Evolutionary conservation across 106 monocot genomes (phyloP), one percentile per base, ranked within the genome.

Genomic region (Vanilla planifolia): DNA sequence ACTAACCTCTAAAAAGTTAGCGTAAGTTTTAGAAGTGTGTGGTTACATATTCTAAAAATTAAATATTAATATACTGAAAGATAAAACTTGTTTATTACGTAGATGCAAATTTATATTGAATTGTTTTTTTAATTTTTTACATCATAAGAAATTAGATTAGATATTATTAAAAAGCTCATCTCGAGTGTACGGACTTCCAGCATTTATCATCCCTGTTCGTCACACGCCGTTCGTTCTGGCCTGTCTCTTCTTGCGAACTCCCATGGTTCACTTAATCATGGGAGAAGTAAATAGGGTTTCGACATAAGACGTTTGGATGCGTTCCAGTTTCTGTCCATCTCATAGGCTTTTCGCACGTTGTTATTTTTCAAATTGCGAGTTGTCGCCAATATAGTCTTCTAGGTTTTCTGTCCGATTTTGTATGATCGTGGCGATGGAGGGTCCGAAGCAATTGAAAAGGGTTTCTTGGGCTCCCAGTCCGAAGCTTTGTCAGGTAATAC

Each of bases 401-500:
- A 35, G 57, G 57, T 33, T 57, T 57, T 35, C 27, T 20, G 21
- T 34, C 20, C 35, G 35, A 57, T 32, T 30, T 8, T n/a, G n/a
- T n/a, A n/a, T n/a, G 57, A 57, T 57, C 35, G 35, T 37, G 36
- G 60, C 53, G 60, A 69, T 70, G 70, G 61, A 40, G 15, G 70
- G 42, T 26, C 46, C 59, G 70, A 61, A 61, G 70, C 61, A 16
- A 16, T 37, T 30, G 40, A 70, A 43, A 52, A 61, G 70, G 52
- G 70, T 70, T 62, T 60, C 61, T 39, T 70, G 70, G 70, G 48
- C 70, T 11, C 27, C 51, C 36, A 62, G 59, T 62, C 52, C 34
- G 20, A 70, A 43, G 42, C 22, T 70, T 40, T 61, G 61, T 70
- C 61, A 70, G 70, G 70, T 70, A 70, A 35, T 60, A 60, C 14